Evolutionary conservation across 768 basidiomycete genomes (phyloP), one percentile per base, ranked within the genome.

Genomic region (Naganishia antarctica): DNA sequence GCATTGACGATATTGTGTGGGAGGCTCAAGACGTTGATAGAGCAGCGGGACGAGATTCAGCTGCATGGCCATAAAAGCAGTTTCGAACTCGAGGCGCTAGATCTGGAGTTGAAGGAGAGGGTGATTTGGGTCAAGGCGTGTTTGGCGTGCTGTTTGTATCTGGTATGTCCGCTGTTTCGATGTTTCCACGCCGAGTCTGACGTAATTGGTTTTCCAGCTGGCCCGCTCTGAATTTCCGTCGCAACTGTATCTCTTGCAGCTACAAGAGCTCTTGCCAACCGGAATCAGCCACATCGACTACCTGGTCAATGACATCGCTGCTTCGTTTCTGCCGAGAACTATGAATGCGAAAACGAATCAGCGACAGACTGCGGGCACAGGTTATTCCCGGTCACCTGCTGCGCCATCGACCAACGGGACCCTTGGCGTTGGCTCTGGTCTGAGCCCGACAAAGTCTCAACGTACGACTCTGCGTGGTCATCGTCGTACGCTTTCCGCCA

Each of bases 211-310:
- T 18, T 57, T 40, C 15, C 34, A 57, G 53, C 53, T 57, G 23
- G 53, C 53, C 11, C 53, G 53, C 13, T 57, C 34, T 7, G 53
- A 57, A 26, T 57, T 34, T n/a, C 53, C 53, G 7, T 57, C 53
- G 9, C 53, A 57, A 16, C 53, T 57, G 15, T 57, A 57, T 29
- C 53, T 57, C 11, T 57, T 57, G 53, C 53, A 57, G 23, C 53
- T 57, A 7, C 53, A 40, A 26, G 53, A 57, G 37, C 53, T 57
- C 25, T 26, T 57, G 23, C 53, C 53, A 11, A 57, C 53, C 3
- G 53, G 53, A 7, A 57, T 57, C 21, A 57, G 53, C 16, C 53
- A 57, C 26, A 57, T 57, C 37, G 53, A 57, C 26, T 57, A 57
- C 23, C 13, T 57, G 37, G 16, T 57, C 16, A 57, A 57, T n/a